phyloP scores from a whole-genome alignment of 148 eudicot genomes.

The Dianthus caryophyllus region DNA sequence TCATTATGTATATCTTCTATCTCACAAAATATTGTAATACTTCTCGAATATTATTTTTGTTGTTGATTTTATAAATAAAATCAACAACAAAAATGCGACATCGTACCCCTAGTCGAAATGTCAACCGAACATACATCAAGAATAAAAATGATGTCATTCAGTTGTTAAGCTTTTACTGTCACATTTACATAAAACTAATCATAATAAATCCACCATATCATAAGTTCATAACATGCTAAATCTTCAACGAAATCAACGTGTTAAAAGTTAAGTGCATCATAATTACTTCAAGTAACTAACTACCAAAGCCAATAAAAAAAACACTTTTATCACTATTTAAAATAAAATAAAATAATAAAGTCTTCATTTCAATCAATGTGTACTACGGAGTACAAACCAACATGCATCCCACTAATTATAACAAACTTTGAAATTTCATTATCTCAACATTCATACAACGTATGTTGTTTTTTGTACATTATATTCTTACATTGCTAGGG shows the following conservation, averaged over 20 bases:
- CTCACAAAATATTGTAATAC: too few species aligned
- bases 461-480: slow-evolving; percentile 23
- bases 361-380: slow-evolving; percentile 25
- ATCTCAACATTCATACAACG: slow-evolving; percentile 15
- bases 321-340: slow-evolving; percentile 10
- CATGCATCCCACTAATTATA: slow-evolving; percentile 28
- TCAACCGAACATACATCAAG: neutral
- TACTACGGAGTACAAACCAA: slow-evolving; percentile 18
- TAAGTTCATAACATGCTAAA: neutral
- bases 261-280: slow-evolving; percentile 26
- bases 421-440: slow-evolving; percentile 18
- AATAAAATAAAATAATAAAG: slow-evolving; percentile 24
- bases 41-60: too few species aligned
- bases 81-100: too few species aligned
- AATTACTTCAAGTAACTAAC: slow-evolving; percentile 22
- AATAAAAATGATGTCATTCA: slow-evolving; percentile 24
- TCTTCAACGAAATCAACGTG: slow-evolving; percentile 21
- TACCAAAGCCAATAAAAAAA: slow-evolving; percentile 20
- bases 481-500: slow-evolving; percentile 26
- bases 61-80: too few species aligned
- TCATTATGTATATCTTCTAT: too few species aligned
- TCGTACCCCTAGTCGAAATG: neutral
- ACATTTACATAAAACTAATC: neutral
- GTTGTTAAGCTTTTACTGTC: slow-evolving; percentile 10
- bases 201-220: slow-evolving; percentile 7